Conservation (phyloP, 202 grass and related monocot species). For the Alloteropsis angusta region DNA sequence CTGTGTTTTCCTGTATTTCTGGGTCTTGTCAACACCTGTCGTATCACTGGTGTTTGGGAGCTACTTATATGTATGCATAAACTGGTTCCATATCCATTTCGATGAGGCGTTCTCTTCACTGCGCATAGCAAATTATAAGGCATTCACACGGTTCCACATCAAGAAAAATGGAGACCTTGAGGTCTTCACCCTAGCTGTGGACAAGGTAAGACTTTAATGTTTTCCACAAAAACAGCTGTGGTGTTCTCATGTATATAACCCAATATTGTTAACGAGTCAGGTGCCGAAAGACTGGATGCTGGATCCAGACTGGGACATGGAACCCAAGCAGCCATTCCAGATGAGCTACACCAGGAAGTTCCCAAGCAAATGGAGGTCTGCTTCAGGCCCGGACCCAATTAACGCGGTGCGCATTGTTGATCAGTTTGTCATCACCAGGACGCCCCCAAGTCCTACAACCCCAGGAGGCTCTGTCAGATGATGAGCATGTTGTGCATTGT, state of each 20-base stretch:
- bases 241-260: not conserved
- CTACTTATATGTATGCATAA: slow-evolving; percentile 94
- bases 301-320: slow-evolving; percentile 89
- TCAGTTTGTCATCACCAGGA: slow-evolving; percentile 64
- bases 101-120: slow-evolving; percentile 96
- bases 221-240: not conserved
- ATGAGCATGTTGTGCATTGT: not conserved
- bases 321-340: slow-evolving; percentile 62
- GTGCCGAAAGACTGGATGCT: slow-evolving; percentile 95
- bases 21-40: slow-evolving; percentile 92
- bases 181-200: slow-evolving; percentile 80
- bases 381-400: slow-evolving; percentile 50
- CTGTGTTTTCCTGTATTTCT: slow-evolving; percentile 88
- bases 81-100: slow-evolving; percentile 94
- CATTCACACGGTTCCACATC: slow-evolving; percentile 81
- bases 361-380: slow-evolving; percentile 86
- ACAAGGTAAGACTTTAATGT: slow-evolving; percentile 41
- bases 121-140: slow-evolving; percentile 95
- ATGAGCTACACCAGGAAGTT: slow-evolving; percentile 68
- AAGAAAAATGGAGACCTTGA: slow-evolving; percentile 79
- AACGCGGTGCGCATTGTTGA: slow-evolving; percentile 56
- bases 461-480: not conserved
- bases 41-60: slow-evolving; percentile 89
- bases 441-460: slow-evolving; percentile 1
- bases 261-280: slow-evolving; percentile 25